A percentile compares a stretch with the other conserved stretches of the same genome.
Evolutionary conservation across 139 green algal species (phyloP).

Genomic region (Nannochloris sp.): DNA sequence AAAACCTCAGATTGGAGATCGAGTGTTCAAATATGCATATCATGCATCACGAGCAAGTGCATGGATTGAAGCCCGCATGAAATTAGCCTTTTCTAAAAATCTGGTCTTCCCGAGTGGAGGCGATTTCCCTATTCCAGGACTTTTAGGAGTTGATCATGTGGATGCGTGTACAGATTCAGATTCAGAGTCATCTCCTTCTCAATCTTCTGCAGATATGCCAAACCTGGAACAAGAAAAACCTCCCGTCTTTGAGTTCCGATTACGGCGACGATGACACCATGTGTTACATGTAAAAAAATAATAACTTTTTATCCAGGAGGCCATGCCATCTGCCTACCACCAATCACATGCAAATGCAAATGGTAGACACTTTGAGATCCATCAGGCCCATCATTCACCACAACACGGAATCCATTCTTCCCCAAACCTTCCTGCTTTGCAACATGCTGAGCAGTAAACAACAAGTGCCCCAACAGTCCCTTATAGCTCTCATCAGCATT

Average conservation of each 20-base stretch:
- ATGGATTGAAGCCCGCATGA: constrained; percentile 36
- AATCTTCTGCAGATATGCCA: too few relatives aligned
- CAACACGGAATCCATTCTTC: constrained; percentile 71
- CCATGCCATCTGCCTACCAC: constrained; percentile 70
- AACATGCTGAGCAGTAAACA: constrained; percentile 75
- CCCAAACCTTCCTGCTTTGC: constrained; percentile 53
- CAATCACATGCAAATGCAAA: constrained; percentile 79
- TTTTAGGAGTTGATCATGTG: constrained; percentile 16
- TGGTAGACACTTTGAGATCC: constrained; percentile 86
- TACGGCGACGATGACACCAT: too few relatives aligned
- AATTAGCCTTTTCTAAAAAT: constrained; percentile 35
- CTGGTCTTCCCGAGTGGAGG: constrained; percentile 35
- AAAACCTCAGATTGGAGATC: constrained; percentile 27
- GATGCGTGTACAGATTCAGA: background rate
- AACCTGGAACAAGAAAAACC: too few relatives aligned
- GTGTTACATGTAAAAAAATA: too few relatives aligned
- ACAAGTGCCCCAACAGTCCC: constrained; percentile 75
- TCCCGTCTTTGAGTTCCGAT: too few relatives aligned
- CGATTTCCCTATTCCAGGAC: constrained; percentile 28
- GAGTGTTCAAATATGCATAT: constrained; percentile 38
- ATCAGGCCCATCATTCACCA: constrained; percentile 82
- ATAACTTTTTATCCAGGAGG: constrained; percentile 45
- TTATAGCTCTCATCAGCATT: constrained; percentile 70
- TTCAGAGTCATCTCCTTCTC: too few relatives aligned
- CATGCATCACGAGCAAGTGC: constrained; percentile 27